Conservation (phyloP, 441 rosid species). For the Populus tomentosa region DNA sequence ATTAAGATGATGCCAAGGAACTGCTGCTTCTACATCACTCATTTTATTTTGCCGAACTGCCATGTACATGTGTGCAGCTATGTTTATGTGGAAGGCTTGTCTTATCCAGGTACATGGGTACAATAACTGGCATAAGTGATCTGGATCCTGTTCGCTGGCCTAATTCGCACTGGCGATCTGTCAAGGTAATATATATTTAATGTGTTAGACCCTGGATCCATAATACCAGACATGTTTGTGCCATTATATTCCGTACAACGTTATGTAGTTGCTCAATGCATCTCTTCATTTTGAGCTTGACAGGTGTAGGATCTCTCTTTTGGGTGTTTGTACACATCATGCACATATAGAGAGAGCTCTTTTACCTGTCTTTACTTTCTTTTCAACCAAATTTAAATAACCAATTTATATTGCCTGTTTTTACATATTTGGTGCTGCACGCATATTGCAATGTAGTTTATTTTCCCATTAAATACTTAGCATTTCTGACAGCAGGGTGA, state of each 20-base stretch:
- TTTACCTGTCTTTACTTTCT: not conserved
- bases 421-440: not conserved
- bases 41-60: not conserved
- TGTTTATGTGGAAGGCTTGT: conserved; percentile 4
- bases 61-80: not conserved
- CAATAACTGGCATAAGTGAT: conserved; percentile 83
- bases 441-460: not conserved
- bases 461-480: not conserved
- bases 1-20: not conserved
- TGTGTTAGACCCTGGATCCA: not conserved
- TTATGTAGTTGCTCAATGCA: not conserved
- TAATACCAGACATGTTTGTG: not conserved
- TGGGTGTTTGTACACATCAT: not conserved
- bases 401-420: not conserved
- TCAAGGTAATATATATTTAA: conserved; percentile 55
- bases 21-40: not conserved
- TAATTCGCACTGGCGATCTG: conserved; percentile 95
- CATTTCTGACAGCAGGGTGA: not conserved
- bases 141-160: conserved; percentile 82
- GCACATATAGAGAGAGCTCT: not conserved
- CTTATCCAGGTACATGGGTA: conserved; percentile 84
- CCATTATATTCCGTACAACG: not conserved
- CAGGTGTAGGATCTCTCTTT: not conserved
- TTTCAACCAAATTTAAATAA: not conserved
- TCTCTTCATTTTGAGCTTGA: not conserved